These are phyloP conservation scores for Phytopythium oedochilum DNA, from an alignment of 352 stramenopile genomes.

Conservation along the genomic window DNA sequence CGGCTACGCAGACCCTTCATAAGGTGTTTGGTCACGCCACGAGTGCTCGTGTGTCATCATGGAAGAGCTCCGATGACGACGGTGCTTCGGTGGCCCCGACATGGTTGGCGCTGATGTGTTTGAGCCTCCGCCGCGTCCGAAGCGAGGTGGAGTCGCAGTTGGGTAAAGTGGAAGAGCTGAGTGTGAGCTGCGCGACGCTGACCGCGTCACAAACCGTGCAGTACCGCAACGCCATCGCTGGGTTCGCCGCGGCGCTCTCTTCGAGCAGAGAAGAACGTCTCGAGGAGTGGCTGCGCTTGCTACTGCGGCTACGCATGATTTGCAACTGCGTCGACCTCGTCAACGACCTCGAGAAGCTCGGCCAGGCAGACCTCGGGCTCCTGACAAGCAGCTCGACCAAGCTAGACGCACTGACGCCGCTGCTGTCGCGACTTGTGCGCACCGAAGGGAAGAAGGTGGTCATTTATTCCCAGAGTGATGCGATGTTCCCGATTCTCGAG, in stretches of 20 bases:
- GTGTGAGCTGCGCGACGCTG: conserved; percentile 45
- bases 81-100: conserved; percentile 32
- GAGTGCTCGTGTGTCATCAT: conserved; percentile 30
- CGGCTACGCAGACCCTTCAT: conserved; percentile 34
- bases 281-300: conserved; percentile 53
- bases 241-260: conserved; percentile 46
- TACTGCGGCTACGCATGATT: conserved; percentile 60
- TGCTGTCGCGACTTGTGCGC: conserved; percentile 47
- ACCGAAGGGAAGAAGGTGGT: conserved; percentile 69
- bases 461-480: conserved; percentile 72
- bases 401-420: conserved; percentile 40
- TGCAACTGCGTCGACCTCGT: conserved; percentile 83
- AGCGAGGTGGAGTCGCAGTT: conserved; percentile 75
- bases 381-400: conserved; percentile 62
- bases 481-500: conserved; percentile 72
- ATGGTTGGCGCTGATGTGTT: conserved; percentile 47
- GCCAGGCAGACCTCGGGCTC: conserved; percentile 54
- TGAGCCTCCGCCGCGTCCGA: conserved; percentile 61
- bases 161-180: conserved; percentile 81
- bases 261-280: conserved; percentile 47
- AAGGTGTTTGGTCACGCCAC: conserved; percentile 35
- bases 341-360: conserved; percentile 74
- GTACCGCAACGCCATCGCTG: conserved; percentile 56
- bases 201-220: conserved; percentile 51
- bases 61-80: conserved; percentile 28